Evolutionary conservation across 148 eudicot genomes (phyloP).

Genomic region (Camellia sinensis): DNA sequence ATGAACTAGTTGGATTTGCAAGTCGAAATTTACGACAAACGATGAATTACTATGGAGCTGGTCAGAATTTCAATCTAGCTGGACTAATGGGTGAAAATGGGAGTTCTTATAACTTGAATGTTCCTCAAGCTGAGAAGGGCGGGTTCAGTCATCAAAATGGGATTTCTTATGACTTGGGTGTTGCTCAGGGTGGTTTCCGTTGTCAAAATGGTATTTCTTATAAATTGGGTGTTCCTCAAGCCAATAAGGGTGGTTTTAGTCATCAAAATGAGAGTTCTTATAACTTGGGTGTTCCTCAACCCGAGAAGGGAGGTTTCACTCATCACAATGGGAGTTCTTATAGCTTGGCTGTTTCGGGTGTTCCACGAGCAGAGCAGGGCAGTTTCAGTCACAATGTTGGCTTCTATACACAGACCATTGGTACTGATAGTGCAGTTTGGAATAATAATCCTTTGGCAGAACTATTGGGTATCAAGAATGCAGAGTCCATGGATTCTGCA

Average conservation of each 20-base stretch:
- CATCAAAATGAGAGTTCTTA: slow-evolving; percentile 9
- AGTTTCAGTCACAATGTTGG: slow-evolving; percentile 8
- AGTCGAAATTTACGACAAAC: slow-evolving; percentile 21
- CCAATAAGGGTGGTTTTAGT: slow-evolving; percentile 10
- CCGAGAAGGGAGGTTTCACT: slow-evolving; percentile 10
- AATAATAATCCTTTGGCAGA: slow-evolving; percentile 28
- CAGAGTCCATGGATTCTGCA: slow-evolving; percentile 10
- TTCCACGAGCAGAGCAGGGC: neutral
- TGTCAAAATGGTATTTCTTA: slow-evolving; percentile 9
- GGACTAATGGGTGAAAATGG: neutral
- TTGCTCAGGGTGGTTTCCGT: slow-evolving; percentile 7
- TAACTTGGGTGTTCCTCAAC: neutral
- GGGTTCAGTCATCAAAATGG: slow-evolving; percentile 9
- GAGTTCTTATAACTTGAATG: neutral
- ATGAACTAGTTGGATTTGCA: slow-evolving; percentile 30
- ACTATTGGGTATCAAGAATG: slow-evolving; percentile 11
- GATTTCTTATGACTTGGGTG: neutral
- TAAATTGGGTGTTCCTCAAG: neutral
- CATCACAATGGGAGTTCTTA: slow-evolving; percentile 9
- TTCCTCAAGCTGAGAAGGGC: neutral
- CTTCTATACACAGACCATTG: slow-evolving; percentile 14
- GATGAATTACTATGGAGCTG: slow-evolving; percentile 5
- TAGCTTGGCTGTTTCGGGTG: neutral
- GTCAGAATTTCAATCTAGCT: slow-evolving; percentile 1
- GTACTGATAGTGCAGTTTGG: slow-evolving; percentile 21